These are phyloP conservation scores for Aspergillus sp. DNA, from an alignment of 2,329 filamentous ascomycete species.

Conservation along the genomic window DNA sequence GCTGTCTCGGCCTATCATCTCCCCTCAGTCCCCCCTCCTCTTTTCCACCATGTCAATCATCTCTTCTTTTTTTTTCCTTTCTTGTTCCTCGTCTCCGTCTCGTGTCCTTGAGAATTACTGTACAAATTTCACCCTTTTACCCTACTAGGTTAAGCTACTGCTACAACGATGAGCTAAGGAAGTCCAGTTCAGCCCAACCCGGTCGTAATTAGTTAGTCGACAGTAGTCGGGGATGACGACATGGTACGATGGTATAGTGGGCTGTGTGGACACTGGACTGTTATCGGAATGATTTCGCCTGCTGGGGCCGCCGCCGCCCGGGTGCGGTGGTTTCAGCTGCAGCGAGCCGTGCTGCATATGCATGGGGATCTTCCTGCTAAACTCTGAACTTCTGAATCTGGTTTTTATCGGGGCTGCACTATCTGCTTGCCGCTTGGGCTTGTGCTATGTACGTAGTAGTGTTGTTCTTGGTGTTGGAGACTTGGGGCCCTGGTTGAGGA, in stretches of 20 bases:
- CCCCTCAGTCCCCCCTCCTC: neutral
- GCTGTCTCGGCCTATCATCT: constrained; percentile 7
- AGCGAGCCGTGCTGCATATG: constrained; percentile 27
- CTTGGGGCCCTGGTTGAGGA: no score
- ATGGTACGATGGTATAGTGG: neutral
- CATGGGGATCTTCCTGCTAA: constrained; percentile 13
- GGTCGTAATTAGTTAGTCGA: no score
- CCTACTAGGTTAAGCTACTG: neutral
- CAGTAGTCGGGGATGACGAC: neutral
- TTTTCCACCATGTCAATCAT: neutral
- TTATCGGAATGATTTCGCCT: neutral
- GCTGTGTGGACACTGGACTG: neutral
- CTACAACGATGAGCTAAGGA: no score
- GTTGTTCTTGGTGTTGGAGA: no score
- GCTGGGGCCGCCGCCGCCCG: neutral
- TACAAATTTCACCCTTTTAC: neutral
- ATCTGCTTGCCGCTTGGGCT: no score
- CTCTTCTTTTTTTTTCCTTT: neutral
- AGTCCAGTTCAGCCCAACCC: no score
- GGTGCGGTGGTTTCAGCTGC: constrained; percentile 22
- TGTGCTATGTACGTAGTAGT: no score
- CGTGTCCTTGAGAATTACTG: neutral
- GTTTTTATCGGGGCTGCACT: neutral
- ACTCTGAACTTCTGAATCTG: neutral
- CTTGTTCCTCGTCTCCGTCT: neutral